These are phyloP conservation scores for Suillus subaureus DNA, from an alignment of 768 basidiomycete species.

Conservation along the genomic window DNA sequence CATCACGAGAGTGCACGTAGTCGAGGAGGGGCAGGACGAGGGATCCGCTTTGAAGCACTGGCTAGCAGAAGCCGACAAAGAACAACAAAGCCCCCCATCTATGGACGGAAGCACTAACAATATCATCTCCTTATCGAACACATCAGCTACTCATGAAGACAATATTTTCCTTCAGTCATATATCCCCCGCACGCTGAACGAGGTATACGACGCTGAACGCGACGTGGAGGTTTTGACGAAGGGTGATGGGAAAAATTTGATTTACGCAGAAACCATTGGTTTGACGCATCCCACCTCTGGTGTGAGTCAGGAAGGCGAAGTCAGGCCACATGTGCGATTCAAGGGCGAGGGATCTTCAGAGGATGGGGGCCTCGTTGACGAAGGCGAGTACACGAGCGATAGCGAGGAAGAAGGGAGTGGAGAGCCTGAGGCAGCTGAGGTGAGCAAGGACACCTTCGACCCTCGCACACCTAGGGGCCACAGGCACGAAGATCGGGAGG, in stretches of 20 bases:
- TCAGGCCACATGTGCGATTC: slow-evolving; percentile 19
- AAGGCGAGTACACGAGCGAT: slow-evolving; percentile 30
- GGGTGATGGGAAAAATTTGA: slow-evolving; percentile 73
- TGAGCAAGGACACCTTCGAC: slow-evolving; percentile 33
- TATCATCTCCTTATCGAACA: slow-evolving; percentile 3
- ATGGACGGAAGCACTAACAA: slow-evolving; percentile 18
- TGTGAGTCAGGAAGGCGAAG: slow-evolving; percentile 4
- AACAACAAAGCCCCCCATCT: slow-evolving; percentile 18
- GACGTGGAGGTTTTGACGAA: slow-evolving; percentile 76
- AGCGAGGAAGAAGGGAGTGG: slow-evolving; percentile 39
- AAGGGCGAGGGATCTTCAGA: slow-evolving; percentile 21
- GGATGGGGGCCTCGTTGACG: slow-evolving; percentile 26
- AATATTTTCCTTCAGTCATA: slow-evolving; percentile 87
- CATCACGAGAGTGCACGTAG: slow-evolving; percentile 61
- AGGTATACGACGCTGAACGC: slow-evolving; percentile 93
- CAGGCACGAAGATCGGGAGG: slow-evolving; percentile 88
- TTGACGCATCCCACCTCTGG: slow-evolving; percentile 50
- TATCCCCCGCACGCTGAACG: slow-evolving; percentile 90
- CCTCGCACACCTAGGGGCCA: slow-evolving; percentile 77
- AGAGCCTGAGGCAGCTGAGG: slow-evolving; percentile 29
- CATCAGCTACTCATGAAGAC: slow-evolving; percentile 67
- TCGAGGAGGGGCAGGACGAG: slow-evolving; percentile 29
- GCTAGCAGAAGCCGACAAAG: slow-evolving; percentile 43
- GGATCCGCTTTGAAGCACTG: slow-evolving; percentile 44
- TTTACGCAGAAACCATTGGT: slow-evolving; percentile 88